Evolutionary conservation across 257 asterid genomes (phyloP).

Genomic region (Solanum neorickii): DNA sequence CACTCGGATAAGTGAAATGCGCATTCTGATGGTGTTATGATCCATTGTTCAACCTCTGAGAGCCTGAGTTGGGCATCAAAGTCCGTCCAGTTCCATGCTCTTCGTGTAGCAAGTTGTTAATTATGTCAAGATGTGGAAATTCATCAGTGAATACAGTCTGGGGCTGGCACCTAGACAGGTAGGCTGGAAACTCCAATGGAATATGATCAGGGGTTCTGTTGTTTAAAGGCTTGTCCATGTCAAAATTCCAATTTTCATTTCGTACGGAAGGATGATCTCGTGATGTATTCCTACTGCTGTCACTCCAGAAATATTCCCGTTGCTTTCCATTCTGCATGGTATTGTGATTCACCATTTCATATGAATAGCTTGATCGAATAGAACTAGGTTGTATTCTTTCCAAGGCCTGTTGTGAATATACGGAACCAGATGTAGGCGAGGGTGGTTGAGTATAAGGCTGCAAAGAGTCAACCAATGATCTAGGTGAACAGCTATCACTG

Average conservation of each 20-base stretch:
- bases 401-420: conserved; percentile 23
- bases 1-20: conserved; percentile 46
- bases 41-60: conserved; percentile 32
- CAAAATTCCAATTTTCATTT: conserved; percentile 29
- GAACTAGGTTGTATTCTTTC: conserved; percentile 38
- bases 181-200: conserved; percentile 35
- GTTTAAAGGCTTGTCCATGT: conserved; percentile 16
- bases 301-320: conserved; percentile 45
- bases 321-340: conserved; percentile 28
- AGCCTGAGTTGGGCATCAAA: conserved; percentile 21
- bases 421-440: conserved; percentile 24
- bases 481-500: conserved; percentile 14
- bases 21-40: conserved; percentile 38
- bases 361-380: conserved; percentile 30
- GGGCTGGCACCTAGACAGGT: conserved; percentile 50
- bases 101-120: conserved; percentile 70
- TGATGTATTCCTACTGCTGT: conserved; percentile 15
- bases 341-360: conserved; percentile 41
- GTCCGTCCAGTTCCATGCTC: conserved; percentile 39
- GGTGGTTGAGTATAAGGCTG: conserved; percentile 35
- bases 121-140: conserved; percentile 52
- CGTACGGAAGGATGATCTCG: conserved; percentile 20
- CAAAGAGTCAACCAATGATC: conserved; percentile 30
- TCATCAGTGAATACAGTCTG: conserved; percentile 18
- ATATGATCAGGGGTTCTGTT: conserved; percentile 43